phyloP scores from a whole-genome alignment of 306 rosid genomes.

The Cucumis cinereus region DNA sequence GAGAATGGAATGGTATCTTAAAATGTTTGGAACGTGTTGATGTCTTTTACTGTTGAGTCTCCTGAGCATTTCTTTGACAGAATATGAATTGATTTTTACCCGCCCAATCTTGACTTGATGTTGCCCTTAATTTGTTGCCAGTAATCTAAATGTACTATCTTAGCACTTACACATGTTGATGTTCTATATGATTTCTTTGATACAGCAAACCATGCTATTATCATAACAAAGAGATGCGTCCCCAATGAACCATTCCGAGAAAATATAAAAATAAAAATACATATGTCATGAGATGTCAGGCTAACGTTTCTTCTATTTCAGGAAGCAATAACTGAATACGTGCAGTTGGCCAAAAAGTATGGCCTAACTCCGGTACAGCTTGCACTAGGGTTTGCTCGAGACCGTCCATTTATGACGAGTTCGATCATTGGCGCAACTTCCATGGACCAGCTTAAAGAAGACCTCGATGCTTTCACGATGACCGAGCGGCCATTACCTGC shows the following conservation, averaged over 20 bases:
- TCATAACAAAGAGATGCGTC: not conserved
- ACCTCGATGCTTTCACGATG: conserved; percentile 52
- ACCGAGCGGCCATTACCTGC: conserved; percentile 61
- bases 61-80: not conserved
- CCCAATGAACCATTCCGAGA: not conserved
- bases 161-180: not conserved
- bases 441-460: conserved; percentile 64
- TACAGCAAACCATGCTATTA: not conserved
- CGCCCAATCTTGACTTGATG: not conserved
- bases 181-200: not conserved
- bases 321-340: conserved; percentile 59
- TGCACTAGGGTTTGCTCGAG: conserved; percentile 79
- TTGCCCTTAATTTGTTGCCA: not conserved
- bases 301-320: conserved; percentile 20
- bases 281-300: not conserved
- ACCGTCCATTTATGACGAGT: conserved; percentile 80
- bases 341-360: conserved; percentile 58
- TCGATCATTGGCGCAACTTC: conserved; percentile 87
- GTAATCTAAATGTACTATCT: not conserved
- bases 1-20: not conserved
- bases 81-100: not conserved
- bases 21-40: conserved; percentile 1
- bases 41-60: not conserved
- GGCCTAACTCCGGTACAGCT: conserved; percentile 64
- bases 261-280: not conserved